Evolutionary conservation across 352 stramenopile genomes (phyloP), one percentile per base, ranked within the genome.

Genomic region (Pythium dissotocum): DNA sequence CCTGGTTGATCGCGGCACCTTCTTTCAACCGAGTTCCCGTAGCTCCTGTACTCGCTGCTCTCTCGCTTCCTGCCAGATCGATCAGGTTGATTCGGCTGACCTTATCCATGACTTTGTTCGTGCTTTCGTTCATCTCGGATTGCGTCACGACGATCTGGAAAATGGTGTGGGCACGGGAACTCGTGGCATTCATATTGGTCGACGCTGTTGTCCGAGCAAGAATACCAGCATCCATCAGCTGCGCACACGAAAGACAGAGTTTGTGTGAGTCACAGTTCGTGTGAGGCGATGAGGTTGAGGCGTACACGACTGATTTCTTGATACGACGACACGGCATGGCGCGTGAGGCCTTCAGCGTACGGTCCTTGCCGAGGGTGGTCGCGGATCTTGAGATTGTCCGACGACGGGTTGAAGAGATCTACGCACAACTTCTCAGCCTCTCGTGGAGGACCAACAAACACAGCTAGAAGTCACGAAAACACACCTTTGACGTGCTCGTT

Each of bases 1-100:
- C 87, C 80, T 97, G 83, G 67, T 98, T 98, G 65, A 98, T 98
- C n/a, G 88, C 91, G 26, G 91, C 92, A 3, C 94, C 94, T 81
- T 98, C 94, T 74, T 98, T 98, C 26, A 98, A 68, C 18, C 89
- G 76, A 33, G 79, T 78, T 0, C 93, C 94, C 2, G 88, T 95
- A 4, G 93, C 94, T 12, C 90, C 89, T 4, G 94, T 98, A 56
- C 95, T 98, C 6, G 84, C 77, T 18, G 89, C 91, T 46, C 92
- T 69, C 71, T 98, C 93, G 44, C 88, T 97, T 21, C 93, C 93
- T 9, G 94, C 94, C n/a, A 98, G 76, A 73, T 98, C 94, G 26
- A 98, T 94, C 13, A 96, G 67, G 61, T 96, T 96, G 73, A 96
- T 93, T 9, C 87, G 80, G 42, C 83, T 93, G 7, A 94, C 85